Base-by-base conservation (phyloP, 768 basidiomycete species). In the Phylloporus rhodoxanthus region DNA sequence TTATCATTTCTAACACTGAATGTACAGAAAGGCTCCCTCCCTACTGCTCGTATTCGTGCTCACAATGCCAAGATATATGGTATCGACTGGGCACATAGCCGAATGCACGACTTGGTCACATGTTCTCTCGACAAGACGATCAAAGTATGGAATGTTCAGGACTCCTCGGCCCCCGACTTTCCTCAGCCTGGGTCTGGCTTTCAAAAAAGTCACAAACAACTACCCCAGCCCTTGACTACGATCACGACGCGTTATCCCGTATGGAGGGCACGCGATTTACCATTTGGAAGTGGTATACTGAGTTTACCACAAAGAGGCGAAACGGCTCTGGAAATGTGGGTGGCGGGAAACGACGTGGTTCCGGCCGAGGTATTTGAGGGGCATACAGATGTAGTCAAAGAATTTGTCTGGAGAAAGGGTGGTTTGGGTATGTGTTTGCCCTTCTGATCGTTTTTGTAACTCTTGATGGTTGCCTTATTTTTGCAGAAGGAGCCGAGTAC, bases 61-160 rank as follows among this genome's bases (percentile, higher is more conserved):
- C 94, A 98, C 60, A 73, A 72, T n/a, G 81, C 90, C 29, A 92
- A 93, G 68, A 96, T 97, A 39, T 97, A 99, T 54, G 96, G 96
- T 2, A 92, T 99, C 47, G 95, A 98, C 68, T 99, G 95, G 94
- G 85, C 91, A 7, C 84, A 91, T 44, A 72, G 76, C 15, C 69
- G 74, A 36, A 70, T 75, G n/a, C 77, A 85, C 58, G 86, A 93
- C 63, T 76, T 99, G 30, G 82, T 95, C 8, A 97, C 95, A 1
- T 99, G 96, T 62, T 94, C 93, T 0, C 75, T 98, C 0, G 95
- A 97, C 73, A 91, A 87, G 64, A 86, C 88, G 0, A 88, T 97
- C 71, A 96, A 96, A 65, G 75, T 85, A 14, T 91, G 91, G 90
- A 75, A 76, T 48, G 67, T 55, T 23, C 55, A 64, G 17, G 59